Evolutionary conservation across 2,329 filamentous ascomycete genomes (phyloP).

Genomic region (Talaromyces funiculosus): DNA sequence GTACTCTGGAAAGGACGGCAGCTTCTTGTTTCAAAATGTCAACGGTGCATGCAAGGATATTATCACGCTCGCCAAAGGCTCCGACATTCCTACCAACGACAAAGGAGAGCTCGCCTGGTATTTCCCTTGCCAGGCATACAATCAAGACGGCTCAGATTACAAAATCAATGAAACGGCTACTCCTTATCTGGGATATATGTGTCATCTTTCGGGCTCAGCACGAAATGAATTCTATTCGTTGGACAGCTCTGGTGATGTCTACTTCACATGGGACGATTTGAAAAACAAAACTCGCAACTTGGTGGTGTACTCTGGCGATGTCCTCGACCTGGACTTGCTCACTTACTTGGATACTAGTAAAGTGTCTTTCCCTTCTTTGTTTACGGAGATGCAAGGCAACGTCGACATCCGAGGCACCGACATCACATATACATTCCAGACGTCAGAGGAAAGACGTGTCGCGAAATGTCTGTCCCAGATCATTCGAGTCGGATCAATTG

Average conservation of each 20-base stretch:
- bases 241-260: slow-evolving; percentile 72
- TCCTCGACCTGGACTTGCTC: slow-evolving; percentile 82
- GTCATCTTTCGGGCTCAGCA: slow-evolving; percentile 68
- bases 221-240: slow-evolving; percentile 74
- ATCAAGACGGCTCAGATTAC: slow-evolving; percentile 77
- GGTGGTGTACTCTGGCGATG: slow-evolving; percentile 88
- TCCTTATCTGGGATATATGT: slow-evolving; percentile 79
- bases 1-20: slow-evolving; percentile 84
- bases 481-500: slow-evolving; percentile 91
- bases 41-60: slow-evolving; percentile 93
- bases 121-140: slow-evolving; percentile 86
- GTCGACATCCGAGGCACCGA: slow-evolving; percentile 73
- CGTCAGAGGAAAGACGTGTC: slow-evolving; percentile 68
- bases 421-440: slow-evolving; percentile 81
- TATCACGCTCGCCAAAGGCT: slow-evolving; percentile 65
- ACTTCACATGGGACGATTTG: slow-evolving; percentile 92
- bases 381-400: slow-evolving; percentile 71
- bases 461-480: slow-evolving; percentile 87
- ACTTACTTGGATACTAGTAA: slow-evolving; percentile 83
- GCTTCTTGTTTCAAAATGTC: slow-evolving; percentile 97
- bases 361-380: slow-evolving; percentile 68
- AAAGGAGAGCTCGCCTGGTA: slow-evolving; percentile 85
- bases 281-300: slow-evolving; percentile 84
- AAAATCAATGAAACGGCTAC: slow-evolving; percentile 66
- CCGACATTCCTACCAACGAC: slow-evolving; percentile 72